phyloP scores from a whole-genome alignment of 2,329 filamentous ascomycete genomes.

The Colletotrichum sp. region DNA sequence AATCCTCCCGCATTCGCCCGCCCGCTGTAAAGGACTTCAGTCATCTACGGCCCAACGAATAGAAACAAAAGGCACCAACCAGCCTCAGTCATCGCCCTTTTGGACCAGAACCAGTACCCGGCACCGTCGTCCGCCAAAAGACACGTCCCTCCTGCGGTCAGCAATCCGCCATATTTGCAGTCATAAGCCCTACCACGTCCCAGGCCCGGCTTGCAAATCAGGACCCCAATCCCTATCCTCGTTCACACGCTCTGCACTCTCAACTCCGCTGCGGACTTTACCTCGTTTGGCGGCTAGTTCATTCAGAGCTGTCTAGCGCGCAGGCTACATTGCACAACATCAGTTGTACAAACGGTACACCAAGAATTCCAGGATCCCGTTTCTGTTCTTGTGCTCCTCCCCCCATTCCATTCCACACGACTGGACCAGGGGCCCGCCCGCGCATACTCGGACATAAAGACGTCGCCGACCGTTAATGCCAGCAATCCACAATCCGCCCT shows the following conservation, averaged over 20 bases:
- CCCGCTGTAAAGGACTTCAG: neutral
- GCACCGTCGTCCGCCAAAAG: neutral
- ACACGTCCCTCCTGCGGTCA: slow-evolving; percentile 19
- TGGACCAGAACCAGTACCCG: neutral
- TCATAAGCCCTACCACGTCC: slow-evolving; percentile 3
- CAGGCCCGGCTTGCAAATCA: slow-evolving; percentile 3
- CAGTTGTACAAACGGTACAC: slow-evolving; percentile 8
- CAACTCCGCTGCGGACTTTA: slow-evolving; percentile 20
- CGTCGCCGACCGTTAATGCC: slow-evolving; percentile 34
- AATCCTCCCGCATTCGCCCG: neutral
- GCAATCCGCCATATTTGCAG: slow-evolving; percentile 12
- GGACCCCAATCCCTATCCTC: slow-evolving; percentile 5
- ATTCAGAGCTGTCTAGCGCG: slow-evolving; percentile 9
- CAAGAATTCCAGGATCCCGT: slow-evolving; percentile 12
- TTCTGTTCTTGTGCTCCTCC: neutral
- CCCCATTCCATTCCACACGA: neutral
- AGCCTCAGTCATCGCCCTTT: neutral
- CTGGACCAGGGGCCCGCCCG: slow-evolving; percentile 5
- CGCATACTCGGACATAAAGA: slow-evolving; percentile 45
- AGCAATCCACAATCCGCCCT: slow-evolving; percentile 4
- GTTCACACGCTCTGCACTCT: neutral
- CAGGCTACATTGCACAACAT: slow-evolving; percentile 5
- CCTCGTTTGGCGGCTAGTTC: slow-evolving; percentile 4
- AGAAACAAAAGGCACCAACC: neutral
- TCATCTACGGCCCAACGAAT: neutral